These are phyloP conservation scores for Dryas octopetala DNA, from an alignment of 306 rosid genomes.

Conservation along the genomic window DNA sequence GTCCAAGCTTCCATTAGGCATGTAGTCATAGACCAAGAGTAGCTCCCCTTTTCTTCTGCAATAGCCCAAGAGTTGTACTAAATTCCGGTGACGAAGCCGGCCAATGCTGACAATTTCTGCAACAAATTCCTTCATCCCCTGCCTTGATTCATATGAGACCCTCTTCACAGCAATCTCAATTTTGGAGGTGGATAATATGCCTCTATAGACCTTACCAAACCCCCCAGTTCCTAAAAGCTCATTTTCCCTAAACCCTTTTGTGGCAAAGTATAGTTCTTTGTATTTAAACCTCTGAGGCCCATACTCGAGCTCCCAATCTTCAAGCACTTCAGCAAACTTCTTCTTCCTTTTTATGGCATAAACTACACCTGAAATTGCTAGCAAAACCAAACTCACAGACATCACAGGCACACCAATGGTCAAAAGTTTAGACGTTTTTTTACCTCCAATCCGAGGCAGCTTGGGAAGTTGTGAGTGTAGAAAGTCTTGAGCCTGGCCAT, in stretches of 20 bases:
- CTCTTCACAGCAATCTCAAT: constrained; percentile 23
- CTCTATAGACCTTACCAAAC: constrained; percentile 28
- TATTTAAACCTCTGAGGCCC: constrained; percentile 21
- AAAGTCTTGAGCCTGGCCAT: no score
- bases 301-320: not conserved
- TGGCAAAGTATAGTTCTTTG: constrained; percentile 5
- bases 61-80: not conserved
- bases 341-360: not conserved
- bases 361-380: not conserved
- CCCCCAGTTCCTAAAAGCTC: constrained; percentile 28
- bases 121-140: constrained; percentile 18
- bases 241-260: constrained; percentile 10
- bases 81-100: not conserved
- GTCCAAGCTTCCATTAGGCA: no score
- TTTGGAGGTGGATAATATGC: constrained; percentile 15
- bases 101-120: no score
- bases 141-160: constrained; percentile 16
- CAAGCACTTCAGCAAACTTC: constrained; percentile 3
- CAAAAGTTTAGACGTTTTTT: no score
- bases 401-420: no score
- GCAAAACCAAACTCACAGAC: not conserved
- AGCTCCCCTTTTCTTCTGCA: not conserved
- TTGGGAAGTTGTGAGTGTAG: no score
- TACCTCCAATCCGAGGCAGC: no score
- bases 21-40: no score